Percentiles rank a stretch among this genome's conserved stretches.
Conservation (phyloP, 2,329 filamentous ascomycete species). For the Chaetomiaceae sp. region DNA sequence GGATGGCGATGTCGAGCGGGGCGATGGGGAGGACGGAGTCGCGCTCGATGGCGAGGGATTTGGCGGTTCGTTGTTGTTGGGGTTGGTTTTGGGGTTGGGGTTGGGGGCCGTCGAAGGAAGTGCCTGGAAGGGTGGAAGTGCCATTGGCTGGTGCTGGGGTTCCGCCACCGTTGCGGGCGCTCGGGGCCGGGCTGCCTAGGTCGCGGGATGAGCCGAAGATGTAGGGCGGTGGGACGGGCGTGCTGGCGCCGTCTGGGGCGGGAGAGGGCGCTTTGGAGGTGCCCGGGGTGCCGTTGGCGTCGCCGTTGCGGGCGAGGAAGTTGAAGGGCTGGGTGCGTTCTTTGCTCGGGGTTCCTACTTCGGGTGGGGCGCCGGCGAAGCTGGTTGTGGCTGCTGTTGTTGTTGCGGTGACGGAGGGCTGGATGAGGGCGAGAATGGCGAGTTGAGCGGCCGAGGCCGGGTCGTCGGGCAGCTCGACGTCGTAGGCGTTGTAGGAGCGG, state of each 20-base stretch:
- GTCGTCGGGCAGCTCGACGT: slow-evolving; percentile 81
- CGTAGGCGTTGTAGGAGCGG: slow-evolving; percentile 90
- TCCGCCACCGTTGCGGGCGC: slow-evolving; percentile 34
- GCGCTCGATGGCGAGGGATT: slow-evolving; percentile 60
- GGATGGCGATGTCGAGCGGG: slow-evolving; percentile 82
- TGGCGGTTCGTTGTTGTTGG: slow-evolving; percentile 42
- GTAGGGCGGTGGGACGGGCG: slow-evolving; percentile 56
- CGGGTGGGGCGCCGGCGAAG: slow-evolving; percentile 38
- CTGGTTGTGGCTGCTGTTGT: slow-evolving; percentile 43
- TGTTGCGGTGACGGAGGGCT: slow-evolving; percentile 51
- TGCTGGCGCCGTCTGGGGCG: slow-evolving; percentile 69
- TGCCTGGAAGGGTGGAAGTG: slow-evolving; percentile 14
- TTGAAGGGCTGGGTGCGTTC: slow-evolving; percentile 64
- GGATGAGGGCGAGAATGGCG: slow-evolving; percentile 55
- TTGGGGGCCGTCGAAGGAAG: slow-evolving; percentile 13
- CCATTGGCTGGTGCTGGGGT: slow-evolving; percentile 46
- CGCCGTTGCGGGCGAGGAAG: slow-evolving; percentile 66
- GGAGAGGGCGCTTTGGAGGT: slow-evolving; percentile 87
- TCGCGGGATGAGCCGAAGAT: slow-evolving; percentile 49
- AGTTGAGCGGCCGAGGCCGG: slow-evolving; percentile 81
- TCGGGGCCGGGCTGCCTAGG: slow-evolving; percentile 1
- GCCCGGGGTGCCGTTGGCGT: slow-evolving; percentile 70
- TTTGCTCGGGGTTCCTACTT: slow-evolving; percentile 57
- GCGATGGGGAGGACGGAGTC: slow-evolving; percentile 79
- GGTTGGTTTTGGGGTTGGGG: slow-evolving; percentile 11